Evolutionary conservation across 208 protist species (phyloP).

Genomic region (Wallacemonas sp.): DNA sequence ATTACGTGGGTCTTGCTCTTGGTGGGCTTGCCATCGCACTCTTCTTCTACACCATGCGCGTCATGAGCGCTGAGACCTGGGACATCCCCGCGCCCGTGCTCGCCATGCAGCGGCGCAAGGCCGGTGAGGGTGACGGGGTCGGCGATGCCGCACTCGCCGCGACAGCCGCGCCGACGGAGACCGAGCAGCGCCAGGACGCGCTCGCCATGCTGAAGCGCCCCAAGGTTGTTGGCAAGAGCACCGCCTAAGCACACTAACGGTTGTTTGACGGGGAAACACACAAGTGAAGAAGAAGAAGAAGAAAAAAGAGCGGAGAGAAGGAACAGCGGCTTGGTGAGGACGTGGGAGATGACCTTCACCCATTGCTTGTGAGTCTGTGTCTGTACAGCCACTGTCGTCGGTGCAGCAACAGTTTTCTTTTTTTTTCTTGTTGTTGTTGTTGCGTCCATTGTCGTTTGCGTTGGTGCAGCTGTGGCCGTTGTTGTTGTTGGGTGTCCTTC

Average conservation of each 20-base stretch:
- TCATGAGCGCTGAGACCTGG: constrained; percentile 84
- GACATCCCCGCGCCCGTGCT: constrained; percentile 83
- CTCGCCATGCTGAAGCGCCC: constrained; percentile 83
- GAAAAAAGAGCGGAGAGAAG: not conserved
- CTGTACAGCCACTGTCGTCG: not conserved
- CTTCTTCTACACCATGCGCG: constrained; percentile 83
- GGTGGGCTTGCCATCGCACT: constrained; percentile 48
- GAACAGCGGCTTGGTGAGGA: too few species aligned
- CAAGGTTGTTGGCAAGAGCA: constrained; percentile 43
- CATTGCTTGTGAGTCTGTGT: not conserved
- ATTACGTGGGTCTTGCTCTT: constrained; percentile 73
- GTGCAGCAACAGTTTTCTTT: not conserved
- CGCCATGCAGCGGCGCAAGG: constrained; percentile 64
- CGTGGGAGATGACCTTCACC: too few species aligned
- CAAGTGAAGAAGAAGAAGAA: not conserved
- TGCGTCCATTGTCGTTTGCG: too few species aligned
- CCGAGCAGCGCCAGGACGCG: constrained; percentile 44
- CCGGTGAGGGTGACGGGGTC: constrained; percentile 1
- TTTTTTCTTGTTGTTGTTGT: constrained; percentile 11
- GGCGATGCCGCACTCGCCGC: not conserved
- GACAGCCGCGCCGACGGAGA: constrained; percentile 12
- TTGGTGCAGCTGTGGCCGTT: too few species aligned
- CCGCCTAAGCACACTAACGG: constrained; percentile 2
- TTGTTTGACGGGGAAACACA: not conserved
- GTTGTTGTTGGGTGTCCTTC: not conserved